Base-by-base conservation (phyloP, 2,329 filamentous ascomycete genomes). In the Helotiales sp. region DNA sequence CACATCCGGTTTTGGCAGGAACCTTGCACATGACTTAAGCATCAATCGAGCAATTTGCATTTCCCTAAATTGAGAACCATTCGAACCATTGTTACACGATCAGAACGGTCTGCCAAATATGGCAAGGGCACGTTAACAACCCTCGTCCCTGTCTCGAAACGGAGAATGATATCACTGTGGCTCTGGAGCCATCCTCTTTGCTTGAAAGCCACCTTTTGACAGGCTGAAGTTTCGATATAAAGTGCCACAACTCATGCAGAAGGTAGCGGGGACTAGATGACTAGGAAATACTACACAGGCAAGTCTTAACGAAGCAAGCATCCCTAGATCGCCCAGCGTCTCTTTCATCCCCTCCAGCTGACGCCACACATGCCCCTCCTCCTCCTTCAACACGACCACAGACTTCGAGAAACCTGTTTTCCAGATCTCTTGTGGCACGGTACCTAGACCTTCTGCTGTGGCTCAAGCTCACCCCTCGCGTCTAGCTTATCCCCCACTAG, bases 331-430 rank as follows among this genome's bases (percentile, higher is more conserved):
- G 30, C n/a, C 46, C 46, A 48, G n/a, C n/a, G n/a, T n/a, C n/a
- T n/a, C n/a, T n/a, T n/a, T n/a, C n/a, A n/a, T n/a, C n/a, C n/a
- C n/a, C n/a, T n/a, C n/a, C 46, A 48, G 13, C 22, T 48, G 46
- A 31, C 46, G 46, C 46, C 46, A 48, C 46, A 48, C 17, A 30
- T 48, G 13, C 46, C 31, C 29, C 25, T 48, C 13, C 25, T 44
- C 10, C n/a, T n/a, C 3, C 40, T 25, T 10, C 40, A 15, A 17
- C 38, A 13, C 24, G n/a, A 12, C 9, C n/a, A n/a, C n/a, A n/a
- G n/a, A n/a, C n/a, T n/a, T n/a, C 42, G 9, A 27, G 17, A 48
- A 48, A 30, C 46, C 27, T 48, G 46, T 48, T 48, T 48, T 44
- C 40, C 22, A 44, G 40, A 44, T 44, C 40, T 10, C 7, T 27